A percentile compares a stretch with the other conserved stretches of the same genome.
Evolutionary conservation across 2,329 filamentous ascomycete species (phyloP).

Genomic region (Epichloe gansuensis): DNA sequence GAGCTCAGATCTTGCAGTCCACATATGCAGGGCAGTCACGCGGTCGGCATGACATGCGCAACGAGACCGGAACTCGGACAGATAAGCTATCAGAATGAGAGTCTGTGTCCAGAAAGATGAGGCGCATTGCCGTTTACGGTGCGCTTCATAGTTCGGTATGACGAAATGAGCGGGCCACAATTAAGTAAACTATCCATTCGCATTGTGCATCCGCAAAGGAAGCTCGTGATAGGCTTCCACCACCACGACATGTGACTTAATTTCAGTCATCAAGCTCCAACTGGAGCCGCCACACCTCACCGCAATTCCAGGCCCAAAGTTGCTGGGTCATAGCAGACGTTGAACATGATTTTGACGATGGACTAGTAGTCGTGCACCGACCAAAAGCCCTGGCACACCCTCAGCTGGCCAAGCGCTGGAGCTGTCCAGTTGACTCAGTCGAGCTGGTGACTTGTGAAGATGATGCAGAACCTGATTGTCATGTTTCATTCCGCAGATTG

Average conservation of each 20-base stretch:
- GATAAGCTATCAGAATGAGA: background rate
- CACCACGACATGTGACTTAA: background rate
- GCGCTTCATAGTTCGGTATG: no score
- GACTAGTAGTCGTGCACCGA: background rate
- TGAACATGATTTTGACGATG: background rate
- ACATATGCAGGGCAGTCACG: background rate
- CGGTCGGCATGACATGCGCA: background rate
- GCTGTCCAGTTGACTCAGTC: background rate
- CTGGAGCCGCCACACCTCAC: background rate
- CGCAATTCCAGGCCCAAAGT: background rate
- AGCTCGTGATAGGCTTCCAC: background rate
- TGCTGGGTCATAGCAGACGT: background rate
- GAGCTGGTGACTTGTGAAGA: background rate
- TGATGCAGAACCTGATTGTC: background rate
- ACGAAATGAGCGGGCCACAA: background rate
- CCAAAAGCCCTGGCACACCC: background rate
- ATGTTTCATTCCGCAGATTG: background rate
- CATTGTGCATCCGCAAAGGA: background rate
- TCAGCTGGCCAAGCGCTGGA: background rate
- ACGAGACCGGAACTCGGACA: background rate
- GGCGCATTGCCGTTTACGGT: background rate
- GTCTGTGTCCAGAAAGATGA: background rate
- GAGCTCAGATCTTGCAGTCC: slow-evolving; percentile 2
- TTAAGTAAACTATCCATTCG: background rate
- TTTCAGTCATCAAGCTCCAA: background rate